A percentile compares a stretch with the other conserved stretches of the same genome.
These are phyloP conservation scores for Colletotrichum chlorophyti DNA, from an alignment of 2,329 filamentous ascomycete genomes.

Conservation along the genomic window DNA sequence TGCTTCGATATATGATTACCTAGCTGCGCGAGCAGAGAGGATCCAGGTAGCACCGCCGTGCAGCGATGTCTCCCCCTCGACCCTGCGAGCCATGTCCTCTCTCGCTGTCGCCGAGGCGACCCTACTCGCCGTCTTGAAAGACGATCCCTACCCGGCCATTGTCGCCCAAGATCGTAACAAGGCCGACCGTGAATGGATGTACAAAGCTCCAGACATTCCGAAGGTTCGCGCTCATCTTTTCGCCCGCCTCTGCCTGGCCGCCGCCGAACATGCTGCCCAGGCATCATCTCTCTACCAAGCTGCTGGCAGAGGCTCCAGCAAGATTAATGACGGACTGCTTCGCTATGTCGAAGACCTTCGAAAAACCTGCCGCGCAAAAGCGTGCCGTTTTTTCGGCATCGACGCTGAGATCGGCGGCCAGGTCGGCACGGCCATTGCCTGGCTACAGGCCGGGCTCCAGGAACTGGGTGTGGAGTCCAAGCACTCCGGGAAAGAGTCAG, in stretches of 20 bases:
- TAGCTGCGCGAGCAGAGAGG: slow-evolving; percentile 63
- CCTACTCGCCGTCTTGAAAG: slow-evolving; percentile 87
- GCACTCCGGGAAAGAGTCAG: slow-evolving; percentile 58
- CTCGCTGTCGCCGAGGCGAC: slow-evolving; percentile 88
- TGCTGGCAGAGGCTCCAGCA: slow-evolving; percentile 40
- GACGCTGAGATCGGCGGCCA: slow-evolving; percentile 85
- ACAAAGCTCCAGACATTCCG: slow-evolving; percentile 84
- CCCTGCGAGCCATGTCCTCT: slow-evolving; percentile 62
- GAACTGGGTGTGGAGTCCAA: slow-evolving; percentile 72
- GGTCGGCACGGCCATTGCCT: slow-evolving; percentile 85
- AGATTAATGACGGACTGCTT: slow-evolving; percentile 69
- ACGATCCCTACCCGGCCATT: slow-evolving; percentile 88
- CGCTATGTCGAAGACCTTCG: slow-evolving; percentile 80
- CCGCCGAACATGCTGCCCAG: slow-evolving; percentile 84
- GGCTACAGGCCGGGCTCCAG: slow-evolving; percentile 79
- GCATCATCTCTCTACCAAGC: slow-evolving; percentile 61
- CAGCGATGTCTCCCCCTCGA: slow-evolving; percentile 59
- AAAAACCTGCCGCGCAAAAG: slow-evolving; percentile 79
- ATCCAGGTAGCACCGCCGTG: slow-evolving; percentile 50
- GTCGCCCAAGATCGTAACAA: slow-evolving; percentile 84
- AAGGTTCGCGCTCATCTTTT: slow-evolving; percentile 90
- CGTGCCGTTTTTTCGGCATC: slow-evolving; percentile 88
- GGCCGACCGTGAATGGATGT: slow-evolving; percentile 95
- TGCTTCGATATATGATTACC: slow-evolving; percentile 77
- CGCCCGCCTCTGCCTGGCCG: slow-evolving; percentile 84